Evolutionary conservation across 2,329 filamentous ascomycete genomes (phyloP), one percentile per base, ranked within the genome.

Genomic region (Ophiostoma tasmaniense): DNA sequence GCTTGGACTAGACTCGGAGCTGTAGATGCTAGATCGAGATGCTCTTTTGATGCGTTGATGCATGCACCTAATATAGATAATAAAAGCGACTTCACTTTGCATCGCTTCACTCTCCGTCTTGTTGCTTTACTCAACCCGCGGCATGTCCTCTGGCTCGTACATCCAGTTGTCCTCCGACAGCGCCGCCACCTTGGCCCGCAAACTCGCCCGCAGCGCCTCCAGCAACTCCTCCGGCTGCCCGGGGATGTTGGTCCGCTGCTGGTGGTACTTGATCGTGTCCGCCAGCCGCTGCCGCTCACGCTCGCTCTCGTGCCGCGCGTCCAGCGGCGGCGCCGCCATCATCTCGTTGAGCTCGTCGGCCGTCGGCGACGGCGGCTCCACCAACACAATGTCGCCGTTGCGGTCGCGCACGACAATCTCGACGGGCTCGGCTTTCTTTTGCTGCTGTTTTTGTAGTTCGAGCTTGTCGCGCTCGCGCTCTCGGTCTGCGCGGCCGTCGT

Each of bases 121-220:
- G n/a, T n/a, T n/a, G n/a, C n/a, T n/a, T n/a, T n/a, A n/a, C n/a
- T n/a, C n/a, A n/a, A 74, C 75, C 52, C 80, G 80, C 59, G 78
- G 77, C 71, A 82, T 80, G 68, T 86, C 83, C 74, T 92, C 90
- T 1, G 86, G 81, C 77, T 93, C 91, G 78, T 90, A 96, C 89
- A 96, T 96, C 93, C 93, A 97, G 74, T 89, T 90, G 75, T 97
- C 93, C 66, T 95, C 90, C 28, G 90, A 85, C 66, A 96, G 79
- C 17, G 89, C 87, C 20, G 86, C 85, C 1, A 93, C 89, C 76
- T 92, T 92, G 70, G 86, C 86, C 73, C 87, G 83, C 68, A 96
- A 80, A 76, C 89, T 93, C 42, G 87, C 85, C 72, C 87, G 85
- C 65, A 93, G 85, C 28, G 87, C 84, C 72, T 90, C 87, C 33